Base-by-base conservation (phyloP, 768 basidiomycete genomes). In the Kwoniella bestiolae region DNA sequence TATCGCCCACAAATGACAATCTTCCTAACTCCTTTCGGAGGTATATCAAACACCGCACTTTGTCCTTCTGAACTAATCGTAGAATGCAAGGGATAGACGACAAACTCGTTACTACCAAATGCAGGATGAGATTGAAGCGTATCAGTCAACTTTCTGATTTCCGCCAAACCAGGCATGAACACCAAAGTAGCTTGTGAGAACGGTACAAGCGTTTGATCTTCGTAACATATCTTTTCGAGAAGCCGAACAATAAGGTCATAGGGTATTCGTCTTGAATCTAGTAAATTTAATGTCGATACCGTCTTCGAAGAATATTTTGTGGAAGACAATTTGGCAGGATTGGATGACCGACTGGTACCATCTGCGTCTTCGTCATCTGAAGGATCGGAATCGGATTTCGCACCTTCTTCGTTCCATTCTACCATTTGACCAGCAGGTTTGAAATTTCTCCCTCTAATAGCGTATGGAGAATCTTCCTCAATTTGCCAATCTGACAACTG, bases 121-220 rank as follows among this genome's bases (percentile, higher is more conserved):
- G 79, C 72, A 1, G 83, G 83, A 78, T 99, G 94, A 58, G 90
- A 90, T 47, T 83, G 82, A 26, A 98, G 84, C 52, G 90, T 82
- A 72, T 98, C 94, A 72, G 88, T 89, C 67, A 99, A 79, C 26
- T 90, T 87, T 35, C 94, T 88, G 61, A 99, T 99, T 82, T 96
- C 94, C 32, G 88, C 91, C 66, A 99, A 83, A 45, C 95, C 95
- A 25, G 95, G 94, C 86, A 98, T 88, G 82, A 99, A 99, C 66
- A 99, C 83, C 41, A 99, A 84, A 49, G 92, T 85, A 2, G 95
- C 95, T 2, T 86, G 82, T 2, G 93, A 94, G 81, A 87, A 93
- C 0, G 79, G 60, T 16, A 68, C 58, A 58, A 88, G 85, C 2
- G 79, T 68, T 2, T 72, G 68, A 67, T 90, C 86, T 51, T 88